These are phyloP conservation scores for Huntiella moniliformis DNA, from an alignment of 2,329 filamentous ascomycete species.

Conservation along the genomic window DNA sequence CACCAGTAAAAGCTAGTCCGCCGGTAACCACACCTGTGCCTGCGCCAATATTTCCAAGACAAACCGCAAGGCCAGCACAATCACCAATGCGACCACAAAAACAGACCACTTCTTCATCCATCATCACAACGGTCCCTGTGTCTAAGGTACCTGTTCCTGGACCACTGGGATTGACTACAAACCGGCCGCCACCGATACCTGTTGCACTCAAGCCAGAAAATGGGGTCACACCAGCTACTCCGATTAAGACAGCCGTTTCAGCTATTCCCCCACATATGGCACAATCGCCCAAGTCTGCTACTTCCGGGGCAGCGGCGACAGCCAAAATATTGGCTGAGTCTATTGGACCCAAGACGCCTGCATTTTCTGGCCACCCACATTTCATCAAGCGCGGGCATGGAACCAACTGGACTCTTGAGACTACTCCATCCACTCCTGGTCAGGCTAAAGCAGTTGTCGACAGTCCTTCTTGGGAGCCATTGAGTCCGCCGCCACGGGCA, in stretches of 20 bases:
- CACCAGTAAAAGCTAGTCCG: no score
- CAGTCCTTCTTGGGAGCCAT: constrained; percentile 38
- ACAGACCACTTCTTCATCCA: neutral
- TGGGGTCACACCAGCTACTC: constrained; percentile 6
- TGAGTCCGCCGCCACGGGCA: constrained; percentile 16
- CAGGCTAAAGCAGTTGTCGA: constrained; percentile 21
- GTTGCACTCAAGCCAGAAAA: neutral
- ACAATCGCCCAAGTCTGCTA: constrained; percentile 1
- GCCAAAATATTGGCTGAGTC: neutral
- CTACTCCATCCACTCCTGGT: constrained; percentile 39
- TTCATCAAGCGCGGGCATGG: constrained; percentile 23
- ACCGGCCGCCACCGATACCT: neutral
- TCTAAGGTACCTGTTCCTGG: neutral
- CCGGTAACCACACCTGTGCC: no score
- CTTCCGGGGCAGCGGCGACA: neutral
- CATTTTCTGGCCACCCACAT: constrained; percentile 1
- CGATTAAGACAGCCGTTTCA: constrained; percentile 3
- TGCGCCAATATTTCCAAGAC: neutral
- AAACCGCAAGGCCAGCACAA: neutral
- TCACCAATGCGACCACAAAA: neutral
- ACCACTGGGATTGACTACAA: neutral
- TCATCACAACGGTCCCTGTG: neutral
- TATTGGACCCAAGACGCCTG: constrained; percentile 5
- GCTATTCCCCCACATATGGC: constrained; percentile 6
- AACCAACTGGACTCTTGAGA: constrained; percentile 39